These are phyloP conservation scores for Wickerhamiella azymoides DNA, from an alignment of 805 yeast species.

Conservation along the genomic window DNA sequence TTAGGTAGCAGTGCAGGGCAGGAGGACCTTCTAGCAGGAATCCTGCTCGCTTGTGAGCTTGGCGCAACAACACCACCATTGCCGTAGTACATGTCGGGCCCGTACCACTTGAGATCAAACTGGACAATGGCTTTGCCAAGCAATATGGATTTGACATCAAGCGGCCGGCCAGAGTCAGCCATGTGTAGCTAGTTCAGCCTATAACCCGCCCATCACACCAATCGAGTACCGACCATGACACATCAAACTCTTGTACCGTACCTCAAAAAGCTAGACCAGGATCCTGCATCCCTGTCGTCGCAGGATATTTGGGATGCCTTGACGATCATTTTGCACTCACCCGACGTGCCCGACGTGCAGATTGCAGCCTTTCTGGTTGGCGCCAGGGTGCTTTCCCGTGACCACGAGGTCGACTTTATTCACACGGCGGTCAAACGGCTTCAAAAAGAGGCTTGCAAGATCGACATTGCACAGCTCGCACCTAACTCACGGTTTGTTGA, in stretches of 20 bases:
- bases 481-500: slow-evolving; percentile 46
- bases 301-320: slow-evolving; percentile 53
- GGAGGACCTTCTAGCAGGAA: too few relatives aligned
- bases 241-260: slow-evolving; percentile 35
- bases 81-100: too few relatives aligned
- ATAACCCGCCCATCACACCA: too few relatives aligned
- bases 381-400: slow-evolving; percentile 57
- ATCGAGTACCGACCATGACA: slow-evolving; percentile 1
- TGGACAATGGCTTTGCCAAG: too few relatives aligned
- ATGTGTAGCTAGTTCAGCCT: too few relatives aligned
- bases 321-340: slow-evolving; percentile 25
- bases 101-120: too few relatives aligned
- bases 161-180: too few relatives aligned
- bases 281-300: slow-evolving; percentile 51
- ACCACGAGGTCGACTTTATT: slow-evolving; percentile 65
- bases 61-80: too few relatives aligned
- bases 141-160: too few relatives aligned
- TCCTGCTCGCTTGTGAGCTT: too few relatives aligned
- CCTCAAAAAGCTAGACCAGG: slow-evolving; percentile 47
- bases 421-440: slow-evolving; percentile 77
- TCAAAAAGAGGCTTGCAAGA: slow-evolving; percentile 32
- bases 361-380: slow-evolving; percentile 67
- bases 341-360: slow-evolving; percentile 53
- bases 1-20: too few relatives aligned
- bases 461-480: slow-evolving; percentile 13